Conservation (phyloP, 306 rosid genomes). For the Benincasa hispida region DNA sequence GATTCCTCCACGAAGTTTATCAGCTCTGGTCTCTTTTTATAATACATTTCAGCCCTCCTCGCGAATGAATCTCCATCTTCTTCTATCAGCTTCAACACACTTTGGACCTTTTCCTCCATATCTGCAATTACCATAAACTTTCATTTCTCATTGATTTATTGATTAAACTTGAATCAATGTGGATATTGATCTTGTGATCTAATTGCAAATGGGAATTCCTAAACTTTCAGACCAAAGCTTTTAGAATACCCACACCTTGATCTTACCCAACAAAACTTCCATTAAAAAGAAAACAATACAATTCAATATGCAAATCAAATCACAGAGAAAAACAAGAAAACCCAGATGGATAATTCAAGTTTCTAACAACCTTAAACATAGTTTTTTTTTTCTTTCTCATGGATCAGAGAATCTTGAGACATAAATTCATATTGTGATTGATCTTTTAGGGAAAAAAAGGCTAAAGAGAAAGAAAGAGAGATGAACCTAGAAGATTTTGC, state of each 20-base stretch:
- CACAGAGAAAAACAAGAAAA: background rate
- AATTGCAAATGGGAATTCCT: background rate
- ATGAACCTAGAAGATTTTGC: conserved; percentile 73
- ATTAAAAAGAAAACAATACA: background rate
- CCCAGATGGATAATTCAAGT: background rate
- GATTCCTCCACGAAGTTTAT: conserved; percentile 74
- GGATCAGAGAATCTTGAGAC: background rate
- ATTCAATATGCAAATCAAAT: background rate
- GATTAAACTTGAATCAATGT: background rate
- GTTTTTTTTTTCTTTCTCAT: background rate
- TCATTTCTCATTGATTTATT: background rate
- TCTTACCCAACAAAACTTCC: background rate
- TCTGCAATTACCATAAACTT: conserved; percentile 38
- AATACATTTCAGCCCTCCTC: conserved; percentile 95
- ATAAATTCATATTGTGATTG: background rate
- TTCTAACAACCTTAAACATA: background rate
- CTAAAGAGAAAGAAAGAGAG: background rate
- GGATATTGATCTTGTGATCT: background rate
- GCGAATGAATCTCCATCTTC: conserved; percentile 99
- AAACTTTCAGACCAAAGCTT: background rate
- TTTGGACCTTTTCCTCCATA: conserved; percentile 74
- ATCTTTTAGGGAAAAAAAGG: background rate
- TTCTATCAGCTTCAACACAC: conserved; percentile 36
- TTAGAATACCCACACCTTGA: background rate
- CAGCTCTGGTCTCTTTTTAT: conserved; percentile 84